Evolutionary conservation across 352 stramenopile genomes (phyloP), one percentile per base, ranked within the genome.

Genomic region (Pythium pyrilobum): DNA sequence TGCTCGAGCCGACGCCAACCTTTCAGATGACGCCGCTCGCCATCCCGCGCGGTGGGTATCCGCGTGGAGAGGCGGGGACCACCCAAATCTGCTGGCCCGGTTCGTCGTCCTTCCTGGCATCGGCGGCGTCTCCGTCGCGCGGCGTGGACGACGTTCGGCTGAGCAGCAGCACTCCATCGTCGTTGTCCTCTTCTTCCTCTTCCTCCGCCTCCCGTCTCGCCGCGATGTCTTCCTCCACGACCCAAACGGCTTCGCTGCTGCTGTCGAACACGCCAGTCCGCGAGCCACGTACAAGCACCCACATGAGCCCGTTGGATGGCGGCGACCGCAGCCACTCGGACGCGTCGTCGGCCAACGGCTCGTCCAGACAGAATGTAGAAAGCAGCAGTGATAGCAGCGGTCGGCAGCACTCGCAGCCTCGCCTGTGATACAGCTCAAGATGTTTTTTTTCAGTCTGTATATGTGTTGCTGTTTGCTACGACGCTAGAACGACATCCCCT

Each of bases 51-150:
- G 49, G 28, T 52, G 38, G 33, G 13, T 15, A 15, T 29, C 21
- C 16, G 13, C 15, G n/a, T n/a, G n/a, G n/a, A n/a, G n/a, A n/a
- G n/a, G n/a, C n/a, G 11, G 18, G 5, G 31, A 4, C 9, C 20
- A 38, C 47, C 13, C 37, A 55, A 29, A 47, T 69, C 16, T 74
- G 62, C 31, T 71, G 66, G 62, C 58, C 66, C 1, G 53, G 18
- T 8, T 47, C 42, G 5, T 67, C 61, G 4, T 51, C 54, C 3
- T 31, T 38, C 18, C 12, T 38, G 7, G 43, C 43, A 25, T 38
- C 43, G 18, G 25, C 43, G 21, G 20, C 25, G 4, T 51, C 54
- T 13, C 28, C 52, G 20, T 48, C 24, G 2, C 34, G 34, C 12
- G 13, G 9, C 11, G 11, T 40, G 0, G 33, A 58, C 21, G 61